Evolutionary conservation across 2,329 filamentous ascomycete genomes (phyloP).

Genomic region (Neurospora sp.): DNA sequence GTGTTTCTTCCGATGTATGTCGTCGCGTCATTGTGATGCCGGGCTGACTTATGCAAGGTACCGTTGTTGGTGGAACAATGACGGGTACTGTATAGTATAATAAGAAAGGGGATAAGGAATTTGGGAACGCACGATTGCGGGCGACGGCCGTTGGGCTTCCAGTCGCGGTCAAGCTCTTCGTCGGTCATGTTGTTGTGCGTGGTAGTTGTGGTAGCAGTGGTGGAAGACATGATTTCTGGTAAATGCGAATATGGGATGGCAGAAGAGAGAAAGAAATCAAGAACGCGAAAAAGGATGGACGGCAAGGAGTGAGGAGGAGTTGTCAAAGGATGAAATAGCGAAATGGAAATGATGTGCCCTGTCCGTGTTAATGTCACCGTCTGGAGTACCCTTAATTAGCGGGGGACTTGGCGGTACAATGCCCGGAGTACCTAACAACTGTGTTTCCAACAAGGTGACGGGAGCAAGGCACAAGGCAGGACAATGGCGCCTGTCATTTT

Average conservation of each 20-base stretch:
- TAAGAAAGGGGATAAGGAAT: conserved; percentile 48
- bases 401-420: background rate
- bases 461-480: background rate
- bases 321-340: background rate
- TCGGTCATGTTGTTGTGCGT: conserved; percentile 36
- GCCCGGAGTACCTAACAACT: background rate
- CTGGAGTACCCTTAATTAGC: background rate
- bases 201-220: background rate
- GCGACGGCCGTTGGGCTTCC: conserved; percentile 67
- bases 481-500: background rate
- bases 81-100: conserved; percentile 20
- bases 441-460: background rate
- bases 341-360: background rate
- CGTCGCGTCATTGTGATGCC: background rate
- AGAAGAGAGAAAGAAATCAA: background rate
- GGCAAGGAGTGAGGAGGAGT: background rate
- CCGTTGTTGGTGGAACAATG: background rate
- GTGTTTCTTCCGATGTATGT: background rate
- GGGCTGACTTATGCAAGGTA: background rate
- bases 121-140: conserved; percentile 66
- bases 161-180: conserved; percentile 64
- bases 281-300: background rate
- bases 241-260: background rate
- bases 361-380: background rate
- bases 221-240: background rate